A percentile compares a stretch with the other conserved stretches of the same genome.
These are phyloP conservation scores for Xylaria sp. DNA, from an alignment of 2,329 filamentous ascomycete species.

Conservation along the genomic window DNA sequence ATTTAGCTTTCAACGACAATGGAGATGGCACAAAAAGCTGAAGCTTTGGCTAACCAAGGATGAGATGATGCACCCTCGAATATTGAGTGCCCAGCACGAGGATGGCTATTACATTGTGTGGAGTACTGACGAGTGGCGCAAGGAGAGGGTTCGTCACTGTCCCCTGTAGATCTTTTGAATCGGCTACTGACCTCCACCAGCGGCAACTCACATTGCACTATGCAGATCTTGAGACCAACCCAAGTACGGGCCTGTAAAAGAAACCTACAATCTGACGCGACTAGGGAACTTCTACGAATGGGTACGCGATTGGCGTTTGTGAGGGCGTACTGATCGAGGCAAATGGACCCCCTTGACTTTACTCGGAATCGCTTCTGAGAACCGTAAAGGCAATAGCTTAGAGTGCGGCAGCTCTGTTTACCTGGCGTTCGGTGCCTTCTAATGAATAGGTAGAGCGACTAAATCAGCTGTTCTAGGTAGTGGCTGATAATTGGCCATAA, in stretches of 20 bases:
- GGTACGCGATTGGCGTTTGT: constrained; percentile 42
- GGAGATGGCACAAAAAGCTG: constrained; percentile 76
- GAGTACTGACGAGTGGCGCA: constrained; percentile 71
- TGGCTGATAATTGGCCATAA: constrained; percentile 19
- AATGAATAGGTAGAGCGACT: constrained; percentile 30
- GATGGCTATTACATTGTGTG: constrained; percentile 75
- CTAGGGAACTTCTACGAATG: constrained; percentile 34
- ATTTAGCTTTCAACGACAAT: constrained; percentile 69
- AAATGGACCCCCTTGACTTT: constrained; percentile 35
- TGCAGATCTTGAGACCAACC: constrained; percentile 66
- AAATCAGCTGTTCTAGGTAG: constrained; percentile 26
- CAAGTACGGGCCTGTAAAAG: constrained; percentile 38
- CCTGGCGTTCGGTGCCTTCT: constrained; percentile 35
- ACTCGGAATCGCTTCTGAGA: constrained; percentile 28
- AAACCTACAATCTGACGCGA: constrained; percentile 30
- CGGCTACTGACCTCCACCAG: constrained; percentile 51
- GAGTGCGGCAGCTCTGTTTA: constrained; percentile 26
- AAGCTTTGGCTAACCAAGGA: constrained; percentile 76
- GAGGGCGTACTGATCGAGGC: constrained; percentile 42
- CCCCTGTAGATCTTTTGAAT: neutral
- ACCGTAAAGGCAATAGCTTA: constrained; percentile 18
- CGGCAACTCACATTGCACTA: constrained; percentile 71
- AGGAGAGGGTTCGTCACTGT: constrained; percentile 66
- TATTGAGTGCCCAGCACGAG: constrained; percentile 68
- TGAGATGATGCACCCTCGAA: constrained; percentile 71